phyloP scores from a whole-genome alignment of 2,329 filamentous ascomycete species.

The Epichloe typhina region DNA sequence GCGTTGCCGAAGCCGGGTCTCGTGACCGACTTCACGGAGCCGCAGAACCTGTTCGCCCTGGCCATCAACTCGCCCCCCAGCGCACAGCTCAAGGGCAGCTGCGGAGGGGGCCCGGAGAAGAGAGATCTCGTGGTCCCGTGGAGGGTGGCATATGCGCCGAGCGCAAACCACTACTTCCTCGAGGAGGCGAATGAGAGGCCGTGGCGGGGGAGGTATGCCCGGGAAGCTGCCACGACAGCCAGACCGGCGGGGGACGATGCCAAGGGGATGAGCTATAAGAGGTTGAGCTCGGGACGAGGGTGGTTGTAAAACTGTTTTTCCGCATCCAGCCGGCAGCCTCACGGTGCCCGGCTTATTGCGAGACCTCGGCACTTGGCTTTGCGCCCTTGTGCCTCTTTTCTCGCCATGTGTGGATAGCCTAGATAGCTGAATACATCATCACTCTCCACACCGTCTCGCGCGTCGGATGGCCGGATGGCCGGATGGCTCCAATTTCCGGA shows the following conservation, averaged over 20 bases:
- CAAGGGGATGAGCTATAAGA: slow-evolving; percentile 14
- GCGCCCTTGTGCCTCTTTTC: no score
- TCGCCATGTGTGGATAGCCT: no score
- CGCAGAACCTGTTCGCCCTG: slow-evolving; percentile 59
- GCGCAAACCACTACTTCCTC: slow-evolving; percentile 30
- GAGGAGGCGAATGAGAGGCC: slow-evolving; percentile 21
- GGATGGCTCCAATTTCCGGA: no score
- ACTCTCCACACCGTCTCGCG: no score
- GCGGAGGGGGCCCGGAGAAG: slow-evolving; percentile 23
- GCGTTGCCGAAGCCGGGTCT: slow-evolving; percentile 41
- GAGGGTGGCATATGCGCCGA: slow-evolving; percentile 25
- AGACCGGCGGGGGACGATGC: slow-evolving; percentile 7
- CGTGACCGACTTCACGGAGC: slow-evolving; percentile 68
- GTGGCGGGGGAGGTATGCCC: slow-evolving; percentile 14
- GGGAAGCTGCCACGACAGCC: slow-evolving; percentile 13
- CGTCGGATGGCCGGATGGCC: not conserved
- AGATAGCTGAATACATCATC: no score
- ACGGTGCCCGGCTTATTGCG: no score
- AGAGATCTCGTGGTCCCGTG: slow-evolving; percentile 27
- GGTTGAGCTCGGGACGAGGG: slow-evolving; percentile 14
- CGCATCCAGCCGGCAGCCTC: not conserved
- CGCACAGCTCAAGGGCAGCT: slow-evolving; percentile 22
- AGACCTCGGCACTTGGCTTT: no score
- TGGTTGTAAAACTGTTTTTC: slow-evolving; percentile 12
- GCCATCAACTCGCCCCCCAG: slow-evolving; percentile 48